phyloP scores from a whole-genome alignment of 192 early-diverging fungal species.

The Fimicolochytrium jonesii region DNA sequence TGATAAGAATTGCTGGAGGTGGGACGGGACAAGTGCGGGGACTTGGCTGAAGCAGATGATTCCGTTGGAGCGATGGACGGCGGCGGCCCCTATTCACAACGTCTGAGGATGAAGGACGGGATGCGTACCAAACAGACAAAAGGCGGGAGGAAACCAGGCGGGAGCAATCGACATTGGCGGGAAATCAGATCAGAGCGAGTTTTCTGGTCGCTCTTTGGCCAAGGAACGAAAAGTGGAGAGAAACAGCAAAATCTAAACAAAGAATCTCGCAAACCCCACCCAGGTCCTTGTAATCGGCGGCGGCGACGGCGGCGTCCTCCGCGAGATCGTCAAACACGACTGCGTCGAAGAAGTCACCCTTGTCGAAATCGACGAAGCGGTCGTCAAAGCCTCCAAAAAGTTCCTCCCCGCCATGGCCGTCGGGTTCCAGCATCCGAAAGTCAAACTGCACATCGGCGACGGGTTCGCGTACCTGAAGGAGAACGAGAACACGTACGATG shows the following conservation, averaged over 20 bases:
- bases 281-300: slow-evolving; percentile 97
- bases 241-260: too few relatives aligned
- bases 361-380: slow-evolving; percentile 98
- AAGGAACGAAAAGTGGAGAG: too few relatives aligned
- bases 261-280: too few relatives aligned
- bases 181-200: too few relatives aligned
- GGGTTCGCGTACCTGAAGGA: slow-evolving; percentile 91
- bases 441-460: slow-evolving; percentile 91
- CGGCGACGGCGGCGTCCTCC: slow-evolving; percentile 98
- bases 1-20: too few relatives aligned
- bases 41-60: too few relatives aligned
- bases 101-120: too few relatives aligned
- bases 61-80: background rate
- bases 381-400: slow-evolving; percentile 86
- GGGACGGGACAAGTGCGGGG: too few relatives aligned
- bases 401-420: slow-evolving; percentile 89
- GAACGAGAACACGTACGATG: slow-evolving; percentile 84
- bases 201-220: too few relatives aligned
- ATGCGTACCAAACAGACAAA: too few relatives aligned
- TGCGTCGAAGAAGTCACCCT: slow-evolving; percentile 87
- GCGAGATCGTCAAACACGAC: slow-evolving; percentile 96
- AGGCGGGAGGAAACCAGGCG: too few relatives aligned
- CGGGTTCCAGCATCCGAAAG: slow-evolving; percentile 94
- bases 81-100: background rate
- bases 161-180: too few relatives aligned